Conservation (phyloP, 2,329 filamentous ascomycete species). For the Fusarium dlaminii region DNA sequence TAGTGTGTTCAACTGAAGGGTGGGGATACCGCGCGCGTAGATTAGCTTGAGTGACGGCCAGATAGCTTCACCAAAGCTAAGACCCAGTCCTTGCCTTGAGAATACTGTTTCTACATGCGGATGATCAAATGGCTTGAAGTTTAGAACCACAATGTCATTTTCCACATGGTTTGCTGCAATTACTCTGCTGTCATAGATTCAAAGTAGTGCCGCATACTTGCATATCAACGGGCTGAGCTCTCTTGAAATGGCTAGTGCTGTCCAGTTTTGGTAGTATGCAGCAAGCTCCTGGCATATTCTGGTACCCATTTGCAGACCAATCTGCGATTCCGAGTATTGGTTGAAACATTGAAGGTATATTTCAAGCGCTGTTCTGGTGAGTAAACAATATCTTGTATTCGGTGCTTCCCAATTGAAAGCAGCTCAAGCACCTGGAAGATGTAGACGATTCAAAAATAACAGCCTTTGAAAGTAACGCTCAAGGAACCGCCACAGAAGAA, state of each 20-base stretch:
- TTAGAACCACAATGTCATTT: neutral
- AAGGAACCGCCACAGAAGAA: neutral
- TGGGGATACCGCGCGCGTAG: constrained; percentile 37
- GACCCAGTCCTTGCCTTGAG: neutral
- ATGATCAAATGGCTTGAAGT: neutral
- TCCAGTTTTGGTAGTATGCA: neutral
- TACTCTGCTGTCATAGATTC: neutral
- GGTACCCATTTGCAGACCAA: neutral
- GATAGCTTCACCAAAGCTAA: neutral
- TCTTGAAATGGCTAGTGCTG: constrained; percentile 12
- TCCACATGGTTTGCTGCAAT: neutral
- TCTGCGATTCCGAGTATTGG: neutral
- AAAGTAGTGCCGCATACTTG: neutral
- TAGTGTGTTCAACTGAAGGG: constrained; percentile 10
- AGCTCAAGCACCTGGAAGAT: neutral
- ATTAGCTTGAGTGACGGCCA: neutral
- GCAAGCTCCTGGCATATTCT: neutral
- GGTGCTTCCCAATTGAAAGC: neutral
- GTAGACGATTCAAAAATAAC: neutral
- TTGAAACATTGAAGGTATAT: neutral
- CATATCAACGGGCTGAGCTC: constrained; percentile 9
- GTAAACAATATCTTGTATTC: neutral
- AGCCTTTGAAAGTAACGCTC: neutral
- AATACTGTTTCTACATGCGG: neutral
- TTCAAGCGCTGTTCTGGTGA: neutral